phyloP scores from a whole-genome alignment of 2,329 filamentous ascomycete species.

The Sclerotinia nivalis region DNA sequence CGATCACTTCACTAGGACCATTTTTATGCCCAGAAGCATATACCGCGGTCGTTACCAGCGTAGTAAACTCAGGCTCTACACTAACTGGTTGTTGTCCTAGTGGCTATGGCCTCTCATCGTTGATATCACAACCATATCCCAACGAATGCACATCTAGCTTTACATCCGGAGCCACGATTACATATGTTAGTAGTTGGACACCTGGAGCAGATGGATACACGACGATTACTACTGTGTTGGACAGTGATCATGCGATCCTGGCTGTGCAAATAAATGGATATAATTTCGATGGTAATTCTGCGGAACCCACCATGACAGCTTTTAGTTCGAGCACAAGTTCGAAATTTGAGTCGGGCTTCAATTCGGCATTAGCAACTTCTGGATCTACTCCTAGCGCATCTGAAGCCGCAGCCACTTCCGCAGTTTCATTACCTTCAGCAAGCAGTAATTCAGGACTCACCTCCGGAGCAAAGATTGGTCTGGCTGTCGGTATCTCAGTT shows the following conservation, averaged over 20 bases:
- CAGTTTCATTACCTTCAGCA: neutral
- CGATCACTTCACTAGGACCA: conserved; percentile 13
- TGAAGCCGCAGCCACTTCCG: neutral
- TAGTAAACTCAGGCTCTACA: neutral
- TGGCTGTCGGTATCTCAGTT: conserved; percentile 1
- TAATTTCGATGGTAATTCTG: conserved; percentile 19
- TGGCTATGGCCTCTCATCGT: neutral
- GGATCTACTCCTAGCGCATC: neutral
- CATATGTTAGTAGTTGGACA: neutral
- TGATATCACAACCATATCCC: neutral
- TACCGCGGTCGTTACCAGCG: neutral
- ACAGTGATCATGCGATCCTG: neutral
- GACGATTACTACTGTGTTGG: neutral
- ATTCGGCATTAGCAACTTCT: neutral
- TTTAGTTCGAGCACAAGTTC: neutral
- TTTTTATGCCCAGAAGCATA: conserved; percentile 19
- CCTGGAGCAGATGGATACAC: neutral
- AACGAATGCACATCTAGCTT: conserved; percentile 12
- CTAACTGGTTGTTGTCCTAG: conserved; percentile 19
- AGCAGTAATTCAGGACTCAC: neutral
- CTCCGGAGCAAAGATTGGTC: conserved; percentile 1
- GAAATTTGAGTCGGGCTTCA: neutral
- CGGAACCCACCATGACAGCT: neutral
- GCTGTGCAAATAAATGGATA: conserved; percentile 21
- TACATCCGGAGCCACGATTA: conserved; percentile 2